Conservation (phyloP, 164 flowering plant species). For the Cinnamomum micranthum region DNA sequence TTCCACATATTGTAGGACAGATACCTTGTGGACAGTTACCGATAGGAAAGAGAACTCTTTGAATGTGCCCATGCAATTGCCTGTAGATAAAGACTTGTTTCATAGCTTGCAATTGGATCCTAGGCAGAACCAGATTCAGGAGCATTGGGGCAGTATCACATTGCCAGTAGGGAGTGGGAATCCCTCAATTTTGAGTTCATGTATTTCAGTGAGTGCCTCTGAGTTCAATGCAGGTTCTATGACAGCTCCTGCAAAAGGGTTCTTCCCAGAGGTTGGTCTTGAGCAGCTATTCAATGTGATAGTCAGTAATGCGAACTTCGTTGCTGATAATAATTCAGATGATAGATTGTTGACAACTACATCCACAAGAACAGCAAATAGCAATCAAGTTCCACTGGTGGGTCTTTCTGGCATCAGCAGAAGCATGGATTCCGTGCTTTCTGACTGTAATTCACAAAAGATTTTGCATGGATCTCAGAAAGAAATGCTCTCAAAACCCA, state of each 20-base stretch:
- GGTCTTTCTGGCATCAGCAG: slow-evolving; percentile 23
- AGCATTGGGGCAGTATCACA: slow-evolving; percentile 35
- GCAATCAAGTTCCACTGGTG: slow-evolving; percentile 28
- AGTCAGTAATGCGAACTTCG: slow-evolving; percentile 20
- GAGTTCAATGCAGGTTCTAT: slow-evolving; percentile 28
- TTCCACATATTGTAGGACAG: slow-evolving; percentile 22
- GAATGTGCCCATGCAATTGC: slow-evolving; percentile 14
- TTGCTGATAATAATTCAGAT: slow-evolving; percentile 31
- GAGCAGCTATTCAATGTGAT: slow-evolving; percentile 45
- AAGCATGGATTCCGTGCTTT: slow-evolving; percentile 18
- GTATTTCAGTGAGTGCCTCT: slow-evolving; percentile 34
- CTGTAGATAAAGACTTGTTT: slow-evolving; percentile 27
- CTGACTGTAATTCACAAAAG: slow-evolving; percentile 20
- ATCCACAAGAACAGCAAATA: slow-evolving; percentile 34
- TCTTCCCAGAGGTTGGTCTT: slow-evolving; percentile 59
- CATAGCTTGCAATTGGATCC: slow-evolving; percentile 29
- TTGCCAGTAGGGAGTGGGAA: slow-evolving; percentile 22
- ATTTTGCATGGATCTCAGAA: slow-evolving; percentile 22
- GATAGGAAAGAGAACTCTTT: slow-evolving; percentile 22
- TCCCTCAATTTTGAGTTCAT: slow-evolving; percentile 16
- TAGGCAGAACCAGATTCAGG: slow-evolving; percentile 17
- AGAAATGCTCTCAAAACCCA: slow-evolving; percentile 39
- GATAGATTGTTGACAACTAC: slow-evolving; percentile 39
- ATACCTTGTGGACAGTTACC: slow-evolving; percentile 10
- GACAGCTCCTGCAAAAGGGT: slow-evolving; percentile 33